phyloP scores from a whole-genome alignment of 1,284 basidiomycete genomes.

The Irpex sp. region DNA sequence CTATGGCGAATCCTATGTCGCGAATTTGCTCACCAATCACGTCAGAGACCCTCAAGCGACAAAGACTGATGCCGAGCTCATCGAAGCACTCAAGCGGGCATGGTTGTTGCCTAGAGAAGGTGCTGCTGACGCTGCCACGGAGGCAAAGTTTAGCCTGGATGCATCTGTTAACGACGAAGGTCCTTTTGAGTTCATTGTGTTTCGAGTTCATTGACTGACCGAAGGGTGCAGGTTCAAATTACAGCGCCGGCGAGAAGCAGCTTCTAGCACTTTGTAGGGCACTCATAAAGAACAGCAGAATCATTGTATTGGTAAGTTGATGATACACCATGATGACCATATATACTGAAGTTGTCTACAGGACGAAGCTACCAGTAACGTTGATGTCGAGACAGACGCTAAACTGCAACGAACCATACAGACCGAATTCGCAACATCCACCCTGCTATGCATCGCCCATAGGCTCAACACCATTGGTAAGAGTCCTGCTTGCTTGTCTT shows the following conservation, averaged over 20 bases:
- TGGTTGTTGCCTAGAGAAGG: conserved; percentile 56
- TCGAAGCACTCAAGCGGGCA: conserved; percentile 52
- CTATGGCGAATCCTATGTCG: not conserved
- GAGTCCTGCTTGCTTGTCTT: conserved; percentile 5
- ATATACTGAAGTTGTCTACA: conserved; percentile 17
- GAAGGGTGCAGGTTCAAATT: conserved; percentile 54
- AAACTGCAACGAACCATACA: conserved; percentile 75
- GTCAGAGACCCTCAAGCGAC: conserved; percentile 56
- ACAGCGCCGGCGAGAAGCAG: conserved; percentile 77
- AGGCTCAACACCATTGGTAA: conserved; percentile 72
- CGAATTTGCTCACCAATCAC: conserved; percentile 13
- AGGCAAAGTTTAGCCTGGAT: conserved; percentile 68
- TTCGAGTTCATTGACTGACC: conserved; percentile 7
- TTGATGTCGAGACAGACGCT: conserved; percentile 80
- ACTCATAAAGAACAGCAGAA: conserved; percentile 64
- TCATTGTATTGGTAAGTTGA: conserved; percentile 61
- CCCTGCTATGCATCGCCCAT: conserved; percentile 74
- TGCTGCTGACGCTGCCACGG: conserved; percentile 40
- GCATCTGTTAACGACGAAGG: conserved; percentile 63
- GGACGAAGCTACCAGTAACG: conserved; percentile 81
- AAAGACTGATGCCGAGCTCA: conserved; percentile 50
- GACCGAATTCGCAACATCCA: conserved; percentile 60
- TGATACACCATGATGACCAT: not conserved
- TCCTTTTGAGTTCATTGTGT: conserved; percentile 15
- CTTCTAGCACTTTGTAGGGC: conserved; percentile 72